Evolutionary conservation across 1,284 basidiomycete genomes (phyloP), one percentile per base, ranked within the genome.

Genomic region (Trichosporon inkin): DNA sequence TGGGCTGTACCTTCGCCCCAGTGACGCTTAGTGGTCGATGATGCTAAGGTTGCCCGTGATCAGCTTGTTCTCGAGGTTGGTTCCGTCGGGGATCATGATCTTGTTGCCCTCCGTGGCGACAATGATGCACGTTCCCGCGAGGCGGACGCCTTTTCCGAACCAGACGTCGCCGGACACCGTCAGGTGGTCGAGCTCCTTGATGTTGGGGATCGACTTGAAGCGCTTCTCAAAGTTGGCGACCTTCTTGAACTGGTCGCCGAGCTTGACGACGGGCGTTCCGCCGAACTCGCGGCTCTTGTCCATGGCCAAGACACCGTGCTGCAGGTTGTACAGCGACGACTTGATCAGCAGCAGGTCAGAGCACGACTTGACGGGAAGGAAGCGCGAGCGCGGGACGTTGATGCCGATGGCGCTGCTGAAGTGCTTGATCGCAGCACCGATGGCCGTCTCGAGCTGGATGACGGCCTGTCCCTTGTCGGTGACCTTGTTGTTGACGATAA

Each of bases 111-210:
- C 92, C 73, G 91, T 93, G 53, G 92, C 90, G 62, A 91, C 89
- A 81, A 86, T 83, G 71, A 93, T 92, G 68, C 92, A 90, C 28
- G 90, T 92, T 14, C 91, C 91, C 49, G 89, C 85, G 57, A 93
- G 82, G 16, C 88, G 91, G 56, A 97, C 90, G 75, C 92, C 91
- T 70, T 92, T 86, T 49, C 95, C 95, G 77, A 99, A 97, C 81
- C 88, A 88, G 13, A 99, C 93, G 77, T 98, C 94, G 35, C 94
- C 94, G 61, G 90, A 90, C 55, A 99, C 92, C 5, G 95, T 99
- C 73, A 98, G 82, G 79, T 98, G 94, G 80, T 98, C 95, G 60
- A 97, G 84, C 78, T 96, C 94, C 66, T 90, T 81, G 68, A 95
- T 90, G 78, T 88, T 88, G 55, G 95, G 94, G 69, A 98, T 95